Percentiles rank a stretch among this genome's conserved stretches.
These are phyloP conservation scores for Syzygium malaccense DNA, from an alignment of 441 rosid genomes.

Conservation along the genomic window DNA sequence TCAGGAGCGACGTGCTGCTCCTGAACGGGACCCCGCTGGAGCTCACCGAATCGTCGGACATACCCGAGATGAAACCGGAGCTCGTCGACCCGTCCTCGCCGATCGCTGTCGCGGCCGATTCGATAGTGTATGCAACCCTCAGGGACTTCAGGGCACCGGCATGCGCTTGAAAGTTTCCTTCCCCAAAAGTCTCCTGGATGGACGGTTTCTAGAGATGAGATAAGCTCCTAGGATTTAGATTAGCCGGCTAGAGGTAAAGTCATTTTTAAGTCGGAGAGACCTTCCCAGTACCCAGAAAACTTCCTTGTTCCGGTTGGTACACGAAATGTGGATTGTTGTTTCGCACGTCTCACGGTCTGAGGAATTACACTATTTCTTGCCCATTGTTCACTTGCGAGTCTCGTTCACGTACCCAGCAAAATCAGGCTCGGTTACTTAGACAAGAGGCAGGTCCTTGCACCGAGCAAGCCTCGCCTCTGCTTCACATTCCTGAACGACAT, in stretches of 20 bases:
- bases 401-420: background rate
- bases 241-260: background rate
- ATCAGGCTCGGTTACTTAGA: background rate
- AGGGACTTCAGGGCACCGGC: constrained; percentile 44
- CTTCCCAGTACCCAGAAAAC: background rate
- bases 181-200: background rate
- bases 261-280: background rate
- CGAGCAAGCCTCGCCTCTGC: background rate
- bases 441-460: background rate
- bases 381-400: background rate
- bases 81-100: constrained; percentile 23
- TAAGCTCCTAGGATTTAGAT: background rate
- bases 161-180: constrained; percentile 22
- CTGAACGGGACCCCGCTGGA: constrained; percentile 42
- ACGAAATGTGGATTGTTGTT: background rate
- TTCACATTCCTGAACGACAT: background rate
- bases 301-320: background rate
- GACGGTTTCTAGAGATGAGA: background rate
- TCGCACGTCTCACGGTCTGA: background rate
- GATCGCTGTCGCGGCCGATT: constrained; percentile 25
- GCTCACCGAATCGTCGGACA: constrained; percentile 20
- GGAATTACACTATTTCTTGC: background rate
- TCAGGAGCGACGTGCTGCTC: constrained; percentile 43
- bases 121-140: constrained; percentile 27
- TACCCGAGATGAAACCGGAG: constrained; percentile 39